phyloP scores from a whole-genome alignment of 495 filamentous ascomycete genomes.

The Annulohypoxylon nitens region DNA sequence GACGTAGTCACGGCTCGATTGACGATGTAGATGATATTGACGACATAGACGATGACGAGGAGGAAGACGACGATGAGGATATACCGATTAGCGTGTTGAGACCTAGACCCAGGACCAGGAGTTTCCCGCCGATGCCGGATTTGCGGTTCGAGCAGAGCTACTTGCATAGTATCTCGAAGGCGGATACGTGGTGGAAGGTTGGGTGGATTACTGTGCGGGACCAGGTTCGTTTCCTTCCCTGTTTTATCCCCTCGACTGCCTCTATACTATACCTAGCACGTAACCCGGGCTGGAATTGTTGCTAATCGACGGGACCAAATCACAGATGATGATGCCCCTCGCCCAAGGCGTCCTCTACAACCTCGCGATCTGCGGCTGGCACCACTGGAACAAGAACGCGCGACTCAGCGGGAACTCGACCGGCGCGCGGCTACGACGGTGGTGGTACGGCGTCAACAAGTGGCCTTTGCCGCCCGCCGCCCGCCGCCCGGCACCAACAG shows the following conservation, averaged over 20 bases:
- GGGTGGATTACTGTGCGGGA: conserved; percentile 87
- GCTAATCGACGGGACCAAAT: neutral
- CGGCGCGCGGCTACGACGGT: conserved; percentile 79
- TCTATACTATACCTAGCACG: neutral
- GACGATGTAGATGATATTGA: conserved; percentile 25
- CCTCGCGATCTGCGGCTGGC: conserved; percentile 82
- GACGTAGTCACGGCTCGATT: conserved; percentile 47
- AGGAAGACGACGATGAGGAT: conserved; percentile 60
- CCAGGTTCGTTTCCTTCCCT: conserved; percentile 69
- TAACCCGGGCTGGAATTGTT: neutral
- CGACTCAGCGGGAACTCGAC: conserved; percentile 75
- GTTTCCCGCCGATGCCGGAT: conserved; percentile 89
- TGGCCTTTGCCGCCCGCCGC: conserved; percentile 68
- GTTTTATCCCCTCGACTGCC: neutral
- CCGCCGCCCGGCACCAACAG: neutral
- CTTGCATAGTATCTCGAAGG: conserved; percentile 81
- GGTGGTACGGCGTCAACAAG: conserved; percentile 94
- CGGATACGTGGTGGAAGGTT: conserved; percentile 81
- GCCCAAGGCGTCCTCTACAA: conserved; percentile 88
- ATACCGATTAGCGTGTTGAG: conserved; percentile 70
- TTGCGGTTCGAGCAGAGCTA: conserved; percentile 98
- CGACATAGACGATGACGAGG: conserved; percentile 34
- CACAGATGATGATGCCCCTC: conserved; percentile 82
- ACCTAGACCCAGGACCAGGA: conserved; percentile 60
- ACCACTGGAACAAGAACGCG: conserved; percentile 81